A percentile compares a stretch with the other conserved stretches of the same genome.
These are phyloP conservation scores for Psilocybe azurescens DNA, from an alignment of 768 basidiomycete genomes.

Conservation along the genomic window DNA sequence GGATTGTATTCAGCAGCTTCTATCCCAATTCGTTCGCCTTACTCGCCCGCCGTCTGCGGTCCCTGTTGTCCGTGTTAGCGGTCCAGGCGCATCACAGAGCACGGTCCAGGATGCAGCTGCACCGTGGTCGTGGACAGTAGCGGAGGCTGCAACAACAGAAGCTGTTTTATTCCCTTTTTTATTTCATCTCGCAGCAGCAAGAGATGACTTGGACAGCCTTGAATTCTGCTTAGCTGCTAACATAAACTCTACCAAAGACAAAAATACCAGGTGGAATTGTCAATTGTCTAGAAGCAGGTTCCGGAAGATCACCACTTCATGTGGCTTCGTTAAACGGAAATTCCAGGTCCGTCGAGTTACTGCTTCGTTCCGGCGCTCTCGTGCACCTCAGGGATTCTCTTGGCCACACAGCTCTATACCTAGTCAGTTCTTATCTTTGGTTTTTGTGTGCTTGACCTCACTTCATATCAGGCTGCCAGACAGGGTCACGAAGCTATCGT, in stretches of 20 bases:
- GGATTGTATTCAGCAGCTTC: slow-evolving; percentile 65
- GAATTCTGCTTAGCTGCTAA: slow-evolving; percentile 58
- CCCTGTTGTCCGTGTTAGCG: slow-evolving; percentile 39
- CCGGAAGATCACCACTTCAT: slow-evolving; percentile 79
- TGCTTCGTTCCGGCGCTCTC: slow-evolving; percentile 77
- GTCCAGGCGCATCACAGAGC: slow-evolving; percentile 41
- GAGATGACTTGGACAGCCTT: slow-evolving; percentile 68
- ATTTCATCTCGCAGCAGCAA: slow-evolving; percentile 78
- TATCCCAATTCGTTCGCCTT: slow-evolving; percentile 73
- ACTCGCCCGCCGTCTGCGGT: slow-evolving; percentile 43
- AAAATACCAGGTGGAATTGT: slow-evolving; percentile 71
- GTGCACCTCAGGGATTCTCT: slow-evolving; percentile 82
- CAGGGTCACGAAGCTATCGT: slow-evolving; percentile 69
- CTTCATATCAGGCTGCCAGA: slow-evolving; percentile 65
- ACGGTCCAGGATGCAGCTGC: slow-evolving; percentile 55
- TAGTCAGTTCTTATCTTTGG: slow-evolving; percentile 49
- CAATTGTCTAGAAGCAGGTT: slow-evolving; percentile 73
- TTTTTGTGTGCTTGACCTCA: slow-evolving; percentile 1
- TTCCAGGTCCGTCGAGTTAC: slow-evolving; percentile 42
- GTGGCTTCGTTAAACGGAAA: slow-evolving; percentile 77
- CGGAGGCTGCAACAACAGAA: slow-evolving; percentile 74
- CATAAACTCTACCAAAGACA: slow-evolving; percentile 33
- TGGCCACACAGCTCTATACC: slow-evolving; percentile 86
- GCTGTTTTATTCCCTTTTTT: slow-evolving; percentile 76
- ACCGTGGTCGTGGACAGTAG: slow-evolving; percentile 80